Evolutionary conservation across 495 filamentous ascomycete genomes (phyloP).

Genomic region (Neurospora tetraspora): DNA sequence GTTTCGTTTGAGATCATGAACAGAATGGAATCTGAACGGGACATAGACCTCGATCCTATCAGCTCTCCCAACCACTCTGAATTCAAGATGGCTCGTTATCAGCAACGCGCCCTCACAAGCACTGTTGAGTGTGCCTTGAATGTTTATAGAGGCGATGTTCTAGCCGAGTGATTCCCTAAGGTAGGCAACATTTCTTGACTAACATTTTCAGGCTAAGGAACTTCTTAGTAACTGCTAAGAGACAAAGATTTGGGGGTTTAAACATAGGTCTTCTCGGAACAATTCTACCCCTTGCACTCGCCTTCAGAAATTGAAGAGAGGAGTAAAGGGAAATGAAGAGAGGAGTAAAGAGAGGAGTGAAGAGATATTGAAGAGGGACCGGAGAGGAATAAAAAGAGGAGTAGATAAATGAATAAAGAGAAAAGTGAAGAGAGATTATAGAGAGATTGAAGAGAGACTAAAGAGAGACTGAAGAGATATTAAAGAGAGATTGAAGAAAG

Average conservation of each 20-base stretch:
- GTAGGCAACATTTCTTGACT: background rate
- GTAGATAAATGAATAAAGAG: too few relatives aligned
- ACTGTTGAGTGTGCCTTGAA: background rate
- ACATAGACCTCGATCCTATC: background rate
- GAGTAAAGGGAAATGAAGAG: background rate
- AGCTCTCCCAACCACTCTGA: fast-evolving
- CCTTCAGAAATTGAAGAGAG: background rate
- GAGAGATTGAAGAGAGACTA: background rate
- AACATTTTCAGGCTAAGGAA: background rate
- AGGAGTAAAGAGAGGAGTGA: too few relatives aligned
- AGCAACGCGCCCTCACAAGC: background rate
- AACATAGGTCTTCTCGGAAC: background rate
- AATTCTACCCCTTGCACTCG: background rate
- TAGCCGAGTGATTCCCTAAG: background rate
- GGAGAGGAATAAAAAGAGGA: background rate
- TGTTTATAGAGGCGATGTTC: background rate
- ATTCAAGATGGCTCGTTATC: background rate
- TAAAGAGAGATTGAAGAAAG: background rate
- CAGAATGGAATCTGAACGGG: too few relatives aligned
- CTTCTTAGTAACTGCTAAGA: background rate
- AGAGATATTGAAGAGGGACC: too few relatives aligned
- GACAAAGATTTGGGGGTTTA: background rate
- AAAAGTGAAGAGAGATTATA: background rate
- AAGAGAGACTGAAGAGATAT: background rate
- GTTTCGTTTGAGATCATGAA: too few relatives aligned